Percentiles rank a stretch among this genome's conserved stretches.
Evolutionary conservation across 2,329 filamentous ascomycete species (phyloP).

Genomic region (Talaromyces piceae): DNA sequence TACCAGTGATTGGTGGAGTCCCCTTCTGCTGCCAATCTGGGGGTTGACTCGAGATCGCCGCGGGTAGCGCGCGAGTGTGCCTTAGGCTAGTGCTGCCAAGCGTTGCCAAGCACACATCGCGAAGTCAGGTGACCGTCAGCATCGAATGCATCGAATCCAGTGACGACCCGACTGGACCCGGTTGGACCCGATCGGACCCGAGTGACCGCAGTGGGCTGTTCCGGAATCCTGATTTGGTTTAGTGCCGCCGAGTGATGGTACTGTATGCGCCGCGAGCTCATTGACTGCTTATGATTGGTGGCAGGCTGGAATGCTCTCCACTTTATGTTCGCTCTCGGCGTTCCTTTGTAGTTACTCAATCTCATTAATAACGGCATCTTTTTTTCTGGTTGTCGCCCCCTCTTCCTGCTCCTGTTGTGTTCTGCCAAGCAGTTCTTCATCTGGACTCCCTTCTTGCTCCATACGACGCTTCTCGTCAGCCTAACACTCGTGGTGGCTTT

Average conservation of each 20-base stretch:
- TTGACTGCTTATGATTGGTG: not conserved
- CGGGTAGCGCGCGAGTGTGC: not conserved
- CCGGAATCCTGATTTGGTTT: not conserved
- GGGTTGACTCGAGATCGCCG: not conserved
- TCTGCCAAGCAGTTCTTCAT: not conserved
- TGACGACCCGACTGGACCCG: not conserved
- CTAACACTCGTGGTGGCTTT: not conserved
- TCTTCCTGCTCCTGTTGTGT: not conserved
- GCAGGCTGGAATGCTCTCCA: not conserved
- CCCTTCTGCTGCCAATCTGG: not conserved
- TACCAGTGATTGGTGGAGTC: not conserved
- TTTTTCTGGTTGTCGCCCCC: not conserved
- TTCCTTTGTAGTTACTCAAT: slow-evolving; percentile 1
- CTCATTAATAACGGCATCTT: not conserved
- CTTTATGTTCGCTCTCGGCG: not conserved
- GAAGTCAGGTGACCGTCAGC: not conserved
- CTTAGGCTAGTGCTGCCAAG: not conserved
- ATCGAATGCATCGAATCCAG: not conserved
- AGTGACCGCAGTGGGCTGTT: too few relatives aligned
- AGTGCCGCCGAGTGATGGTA: not conserved
- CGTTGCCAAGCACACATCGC: not conserved
- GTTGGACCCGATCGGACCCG: too few relatives aligned
- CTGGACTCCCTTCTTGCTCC: not conserved
- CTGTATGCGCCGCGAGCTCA: not conserved
- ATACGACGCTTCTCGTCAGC: not conserved